Evolutionary conservation across 169 alveolate species (phyloP), one percentile per base, ranked within the genome.

Genomic region (Neospora caninum): DNA sequence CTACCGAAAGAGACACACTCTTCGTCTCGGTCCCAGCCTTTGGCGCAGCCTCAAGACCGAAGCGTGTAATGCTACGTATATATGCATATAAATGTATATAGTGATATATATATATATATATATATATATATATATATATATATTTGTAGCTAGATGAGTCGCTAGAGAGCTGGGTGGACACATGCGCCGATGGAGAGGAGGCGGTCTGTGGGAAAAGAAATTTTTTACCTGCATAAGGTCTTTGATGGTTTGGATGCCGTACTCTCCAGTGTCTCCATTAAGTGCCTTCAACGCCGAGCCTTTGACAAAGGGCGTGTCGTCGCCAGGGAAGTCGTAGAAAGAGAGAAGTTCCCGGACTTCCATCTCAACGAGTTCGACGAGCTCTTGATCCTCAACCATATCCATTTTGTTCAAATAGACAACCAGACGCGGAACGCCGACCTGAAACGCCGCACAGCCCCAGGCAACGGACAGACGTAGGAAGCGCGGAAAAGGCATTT

Each of bases 241-340:
- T 86, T 95, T 88, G 39, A 98, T 97, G 83, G 98, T 92, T 80
- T 97, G 95, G 0, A 97, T 95, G 49, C 98, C 97, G 43, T 94
- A 96, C 53, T 92, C 96, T 18, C 96, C 97, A 18, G 88, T 91
- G 86, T 96, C 98, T 49, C 96, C 96, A 54, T 96, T 95, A 49
- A 97, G 95, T 13, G 99, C 99, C 92, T 97, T 96, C 49, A 98
- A 95, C 27, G 99, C 99, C 36, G 99, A 98, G 70, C 99, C 99
- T 93, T 96, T 98, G 34, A 98, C 95, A 89, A 98, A 96, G 42
- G 98, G 98, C 22, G 98, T 96, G 58, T 97, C 96, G 84, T 98
- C 99, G 25, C 96, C 96, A 22, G 92, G 82, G 87, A 89, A 94
- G 82, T 69, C 78, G 49, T 54, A 93, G 34, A 41, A 69, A 83